Conservation (phyloP, 306 rosid genomes). For the Rosa multiflora region DNA sequence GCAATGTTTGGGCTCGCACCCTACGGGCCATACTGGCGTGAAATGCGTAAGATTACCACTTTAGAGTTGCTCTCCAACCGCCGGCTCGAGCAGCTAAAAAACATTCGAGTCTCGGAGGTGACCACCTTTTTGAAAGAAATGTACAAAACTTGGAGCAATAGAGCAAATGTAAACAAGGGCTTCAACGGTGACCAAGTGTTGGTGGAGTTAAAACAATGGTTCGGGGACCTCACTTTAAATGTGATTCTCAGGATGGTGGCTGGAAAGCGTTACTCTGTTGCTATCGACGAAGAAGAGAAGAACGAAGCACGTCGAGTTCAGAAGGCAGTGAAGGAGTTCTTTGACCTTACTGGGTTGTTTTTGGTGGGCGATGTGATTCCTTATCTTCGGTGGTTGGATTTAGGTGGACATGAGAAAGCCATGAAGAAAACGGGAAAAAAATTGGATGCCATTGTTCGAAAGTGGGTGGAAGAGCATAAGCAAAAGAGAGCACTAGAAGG, state of each 20-base stretch:
- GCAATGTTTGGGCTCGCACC: too few species aligned
- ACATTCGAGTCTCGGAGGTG: slow-evolving; percentile 37
- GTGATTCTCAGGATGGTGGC: slow-evolving; percentile 15
- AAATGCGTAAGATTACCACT: neutral
- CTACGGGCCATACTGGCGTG: too few species aligned
- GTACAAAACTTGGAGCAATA: slow-evolving; percentile 9
- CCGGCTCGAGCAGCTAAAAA: slow-evolving; percentile 14
- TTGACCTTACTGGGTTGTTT: neutral
- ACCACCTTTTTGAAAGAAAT: slow-evolving; percentile 22
- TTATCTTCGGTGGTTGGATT: slow-evolving; percentile 29
- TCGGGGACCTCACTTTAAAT: slow-evolving; percentile 9
- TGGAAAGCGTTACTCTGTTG: slow-evolving; percentile 7
- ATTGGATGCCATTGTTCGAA: neutral
- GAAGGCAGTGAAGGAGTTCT: slow-evolving; percentile 4
- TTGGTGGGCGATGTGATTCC: slow-evolving; percentile 21
- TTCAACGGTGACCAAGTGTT: neutral
- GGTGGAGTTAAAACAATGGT: neutral
- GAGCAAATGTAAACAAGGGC: neutral
- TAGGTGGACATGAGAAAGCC: slow-evolving; percentile 29
- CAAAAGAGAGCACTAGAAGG: neutral
- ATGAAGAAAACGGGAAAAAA: slow-evolving; percentile 15
- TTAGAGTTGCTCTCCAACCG: neutral
- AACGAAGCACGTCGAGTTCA: neutral
- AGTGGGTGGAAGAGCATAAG: slow-evolving; percentile 30
- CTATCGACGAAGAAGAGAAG: too few species aligned